These are phyloP conservation scores for Fomitopsis betulina DNA, from an alignment of 1,284 basidiomycete species.

Conservation along the genomic window DNA sequence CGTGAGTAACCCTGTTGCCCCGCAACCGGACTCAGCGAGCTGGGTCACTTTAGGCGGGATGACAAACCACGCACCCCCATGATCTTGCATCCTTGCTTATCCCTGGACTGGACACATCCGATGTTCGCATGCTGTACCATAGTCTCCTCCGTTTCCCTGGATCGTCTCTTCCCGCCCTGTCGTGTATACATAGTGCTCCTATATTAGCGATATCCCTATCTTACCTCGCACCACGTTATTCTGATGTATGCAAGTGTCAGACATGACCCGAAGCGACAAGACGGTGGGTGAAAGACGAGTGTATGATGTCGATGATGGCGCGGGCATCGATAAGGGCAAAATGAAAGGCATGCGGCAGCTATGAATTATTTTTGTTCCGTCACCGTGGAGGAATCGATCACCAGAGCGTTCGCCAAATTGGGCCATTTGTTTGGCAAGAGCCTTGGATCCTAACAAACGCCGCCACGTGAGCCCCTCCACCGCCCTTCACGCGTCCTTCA, in stretches of 20 bases:
- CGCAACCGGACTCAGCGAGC: neutral
- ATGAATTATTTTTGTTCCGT: neutral
- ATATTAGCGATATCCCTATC: slow-evolving; percentile 9
- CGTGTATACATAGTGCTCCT: neutral
- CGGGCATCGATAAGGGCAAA: slow-evolving; percentile 6
- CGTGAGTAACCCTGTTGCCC: neutral
- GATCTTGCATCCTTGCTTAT: neutral
- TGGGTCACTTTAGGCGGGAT: too few relatives aligned
- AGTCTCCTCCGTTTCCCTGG: slow-evolving; percentile 6
- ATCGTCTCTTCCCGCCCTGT: neutral
- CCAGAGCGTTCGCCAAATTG: slow-evolving; percentile 1
- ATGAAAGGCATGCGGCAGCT: neutral
- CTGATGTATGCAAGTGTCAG: neutral
- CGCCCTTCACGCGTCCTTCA: slow-evolving; percentile 1
- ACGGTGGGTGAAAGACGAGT: neutral
- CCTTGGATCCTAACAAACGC: slow-evolving; percentile 17
- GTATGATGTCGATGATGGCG: neutral
- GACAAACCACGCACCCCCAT: neutral
- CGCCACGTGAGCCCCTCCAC: slow-evolving; percentile 5
- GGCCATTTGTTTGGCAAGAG: slow-evolving; percentile 16
- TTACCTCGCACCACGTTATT: neutral
- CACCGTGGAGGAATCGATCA: slow-evolving; percentile 2
- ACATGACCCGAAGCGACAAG: neutral
- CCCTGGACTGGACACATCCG: neutral
- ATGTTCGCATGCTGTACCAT: slow-evolving; percentile 3